Percentiles rank a stretch among this genome's conserved stretches.
These are phyloP conservation scores for Fusarium acutatum DNA, from an alignment of 2,329 filamentous ascomycete species.

Conservation along the genomic window DNA sequence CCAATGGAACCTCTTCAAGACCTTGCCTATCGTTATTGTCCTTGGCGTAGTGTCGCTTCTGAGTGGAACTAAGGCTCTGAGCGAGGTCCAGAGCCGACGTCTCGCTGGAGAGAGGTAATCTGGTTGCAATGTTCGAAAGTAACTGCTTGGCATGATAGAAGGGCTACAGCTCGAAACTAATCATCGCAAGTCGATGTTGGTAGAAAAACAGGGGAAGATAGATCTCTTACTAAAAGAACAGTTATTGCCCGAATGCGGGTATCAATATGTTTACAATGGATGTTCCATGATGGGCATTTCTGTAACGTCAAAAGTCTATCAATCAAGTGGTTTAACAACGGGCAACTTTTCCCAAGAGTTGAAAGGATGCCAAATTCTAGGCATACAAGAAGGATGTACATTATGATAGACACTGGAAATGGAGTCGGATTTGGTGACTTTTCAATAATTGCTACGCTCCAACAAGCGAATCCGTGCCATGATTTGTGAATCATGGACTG, in stretches of 20 bases:
- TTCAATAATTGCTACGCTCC: background rate
- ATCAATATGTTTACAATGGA: constrained; percentile 1
- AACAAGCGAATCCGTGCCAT: background rate
- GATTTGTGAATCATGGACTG: background rate
- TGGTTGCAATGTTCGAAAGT: background rate
- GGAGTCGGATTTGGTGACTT: background rate
- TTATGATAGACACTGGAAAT: constrained; percentile 19
- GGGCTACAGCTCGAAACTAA: background rate
- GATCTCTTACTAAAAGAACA: background rate
- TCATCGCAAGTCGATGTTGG: background rate
- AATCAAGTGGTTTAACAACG: background rate
- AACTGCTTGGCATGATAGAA: constrained; percentile 12
- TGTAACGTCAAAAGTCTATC: constrained; percentile 4
- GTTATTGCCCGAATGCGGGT: background rate
- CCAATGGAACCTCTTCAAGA: constrained; percentile 91
- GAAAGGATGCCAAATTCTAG: background rate
- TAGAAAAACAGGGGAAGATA: background rate
- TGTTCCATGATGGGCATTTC: background rate
- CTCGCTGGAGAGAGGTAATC: constrained; percentile 73
- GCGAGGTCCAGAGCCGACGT: constrained; percentile 90
- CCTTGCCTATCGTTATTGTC: constrained; percentile 75
- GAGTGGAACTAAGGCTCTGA: constrained; percentile 88
- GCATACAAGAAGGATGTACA: constrained; percentile 7
- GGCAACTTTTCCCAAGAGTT: background rate
- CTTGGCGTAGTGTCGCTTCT: constrained; percentile 79